Conservation (phyloP, 1,139 yeast genomes). For the Debaryomyces fabryi region DNA sequence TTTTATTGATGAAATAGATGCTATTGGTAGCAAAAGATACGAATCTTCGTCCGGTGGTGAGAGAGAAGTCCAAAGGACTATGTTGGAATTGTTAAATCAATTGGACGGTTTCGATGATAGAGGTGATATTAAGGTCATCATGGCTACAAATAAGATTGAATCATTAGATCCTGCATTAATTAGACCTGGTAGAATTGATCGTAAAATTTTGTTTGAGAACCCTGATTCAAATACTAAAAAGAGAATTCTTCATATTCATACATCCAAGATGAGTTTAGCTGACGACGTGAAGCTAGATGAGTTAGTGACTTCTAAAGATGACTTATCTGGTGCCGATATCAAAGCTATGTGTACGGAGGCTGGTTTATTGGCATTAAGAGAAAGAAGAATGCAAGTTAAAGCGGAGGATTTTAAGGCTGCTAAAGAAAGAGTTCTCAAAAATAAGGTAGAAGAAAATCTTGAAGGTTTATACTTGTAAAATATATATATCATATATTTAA, state of each 20-base stretch:
- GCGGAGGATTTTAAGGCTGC: conserved; percentile 95
- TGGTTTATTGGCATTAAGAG: conserved; percentile 92
- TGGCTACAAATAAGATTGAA: conserved; percentile 98
- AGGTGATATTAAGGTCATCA: conserved; percentile 96
- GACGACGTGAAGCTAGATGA: conserved; percentile 89
- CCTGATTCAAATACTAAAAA: conserved; percentile 93
- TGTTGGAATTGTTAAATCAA: conserved; percentile 95
- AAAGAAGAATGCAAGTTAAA: conserved; percentile 97
- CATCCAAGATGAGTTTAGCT: conserved; percentile 90
- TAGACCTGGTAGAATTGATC: conserved; percentile 98
- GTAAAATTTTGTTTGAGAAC: conserved; percentile 94
- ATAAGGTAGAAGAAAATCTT: conserved; percentile 94
- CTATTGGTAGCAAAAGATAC: conserved; percentile 96
- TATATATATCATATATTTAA: conserved; percentile 5
- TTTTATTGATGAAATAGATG: conserved; percentile 98
- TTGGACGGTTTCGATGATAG: conserved; percentile 98
- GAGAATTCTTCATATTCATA: conserved; percentile 91
- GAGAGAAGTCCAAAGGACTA: conserved; percentile 96
- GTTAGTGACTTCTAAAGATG: conserved; percentile 90
- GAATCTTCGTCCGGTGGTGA: conserved; percentile 97
- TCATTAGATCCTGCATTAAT: conserved; percentile 95
- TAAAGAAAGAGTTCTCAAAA: conserved; percentile 94
- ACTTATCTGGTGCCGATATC: conserved; percentile 96
- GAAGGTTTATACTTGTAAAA: conserved; percentile 88
- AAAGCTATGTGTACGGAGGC: conserved; percentile 99